phyloP scores from a whole-genome alignment of 768 basidiomycete genomes.

The Serendipita sp. region DNA sequence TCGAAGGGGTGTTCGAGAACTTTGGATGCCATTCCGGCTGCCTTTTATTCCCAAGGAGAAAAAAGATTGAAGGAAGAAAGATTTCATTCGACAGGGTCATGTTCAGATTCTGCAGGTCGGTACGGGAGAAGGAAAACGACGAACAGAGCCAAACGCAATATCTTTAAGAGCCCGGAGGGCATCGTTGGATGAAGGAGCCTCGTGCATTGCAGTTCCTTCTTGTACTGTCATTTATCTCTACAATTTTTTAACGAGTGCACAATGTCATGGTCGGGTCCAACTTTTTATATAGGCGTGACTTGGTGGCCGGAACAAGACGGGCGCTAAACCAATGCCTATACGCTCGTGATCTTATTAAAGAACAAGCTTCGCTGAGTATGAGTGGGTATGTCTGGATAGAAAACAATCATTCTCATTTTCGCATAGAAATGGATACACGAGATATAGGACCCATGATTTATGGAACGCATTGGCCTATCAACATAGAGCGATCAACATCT shows the following conservation, averaged over 20 bases:
- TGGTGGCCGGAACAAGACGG: too few species aligned
- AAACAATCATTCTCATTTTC: too few species aligned
- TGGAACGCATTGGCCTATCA: not conserved
- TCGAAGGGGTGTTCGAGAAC: slow-evolving; percentile 87
- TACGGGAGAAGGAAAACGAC: slow-evolving; percentile 5
- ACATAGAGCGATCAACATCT: not conserved
- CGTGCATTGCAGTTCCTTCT: not conserved
- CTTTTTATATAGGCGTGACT: not conserved
- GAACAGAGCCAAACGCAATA: slow-evolving; percentile 19
- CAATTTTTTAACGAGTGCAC: not conserved
- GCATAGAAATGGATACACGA: too few species aligned
- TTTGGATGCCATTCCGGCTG: slow-evolving; percentile 77
- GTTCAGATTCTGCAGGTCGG: not conserved
- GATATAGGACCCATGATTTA: not conserved
- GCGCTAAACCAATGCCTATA: too few species aligned
- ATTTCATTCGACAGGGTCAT: not conserved
- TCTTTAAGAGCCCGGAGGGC: slow-evolving; percentile 14
- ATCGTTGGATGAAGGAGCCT: not conserved
- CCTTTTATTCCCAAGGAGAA: slow-evolving; percentile 22
- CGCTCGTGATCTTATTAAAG: too few species aligned
- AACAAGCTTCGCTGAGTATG: too few species aligned
- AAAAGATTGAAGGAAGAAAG: not conserved
- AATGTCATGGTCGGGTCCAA: not conserved
- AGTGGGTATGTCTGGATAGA: too few species aligned
- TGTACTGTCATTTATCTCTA: not conserved